Conservation (phyloP, 352 stramenopile species). For the Phytophthora europaea region DNA sequence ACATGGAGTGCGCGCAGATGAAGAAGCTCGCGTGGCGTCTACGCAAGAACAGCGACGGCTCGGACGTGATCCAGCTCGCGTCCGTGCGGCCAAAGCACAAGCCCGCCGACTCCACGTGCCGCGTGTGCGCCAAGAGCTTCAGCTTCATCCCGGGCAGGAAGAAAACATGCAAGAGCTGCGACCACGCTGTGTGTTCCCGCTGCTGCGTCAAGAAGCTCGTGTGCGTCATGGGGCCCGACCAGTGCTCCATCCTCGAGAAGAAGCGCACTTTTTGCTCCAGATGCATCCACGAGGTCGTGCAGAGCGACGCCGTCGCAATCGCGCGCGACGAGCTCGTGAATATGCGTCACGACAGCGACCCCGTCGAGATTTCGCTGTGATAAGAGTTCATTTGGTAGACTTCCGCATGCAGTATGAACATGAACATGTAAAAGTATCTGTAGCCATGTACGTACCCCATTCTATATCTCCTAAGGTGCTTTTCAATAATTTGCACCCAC, state of each 20-base stretch:
- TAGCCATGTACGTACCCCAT: neutral
- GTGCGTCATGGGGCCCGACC: constrained; percentile 37
- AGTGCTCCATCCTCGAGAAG: constrained; percentile 44
- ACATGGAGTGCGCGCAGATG: constrained; percentile 46
- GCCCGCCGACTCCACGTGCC: constrained; percentile 20
- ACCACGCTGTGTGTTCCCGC: constrained; percentile 32
- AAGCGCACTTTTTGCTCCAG: constrained; percentile 37
- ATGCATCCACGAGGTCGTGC: constrained; percentile 38
- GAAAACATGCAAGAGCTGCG: constrained; percentile 40
- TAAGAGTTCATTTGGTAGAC: constrained; percentile 16
- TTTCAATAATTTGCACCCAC: neutral
- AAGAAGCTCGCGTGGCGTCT: constrained; percentile 51
- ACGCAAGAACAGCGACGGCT: constrained; percentile 36
- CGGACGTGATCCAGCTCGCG: constrained; percentile 17
- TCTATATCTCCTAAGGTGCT: too few species aligned
- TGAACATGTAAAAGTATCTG: constrained; percentile 1
- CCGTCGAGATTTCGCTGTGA: constrained; percentile 27
- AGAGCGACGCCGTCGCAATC: constrained; percentile 33
- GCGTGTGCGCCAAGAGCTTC: constrained; percentile 40
- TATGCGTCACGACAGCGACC: constrained; percentile 16
- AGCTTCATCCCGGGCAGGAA: constrained; percentile 34
- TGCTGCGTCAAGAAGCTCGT: constrained; percentile 43
- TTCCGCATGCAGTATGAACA: neutral
- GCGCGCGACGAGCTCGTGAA: constrained; percentile 35
- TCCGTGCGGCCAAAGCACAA: constrained; percentile 21